Evolutionary conservation across 345 rosid genomes (phyloP), one percentile per base, ranked within the genome.

Genomic region (Schrenkiella parvula): DNA sequence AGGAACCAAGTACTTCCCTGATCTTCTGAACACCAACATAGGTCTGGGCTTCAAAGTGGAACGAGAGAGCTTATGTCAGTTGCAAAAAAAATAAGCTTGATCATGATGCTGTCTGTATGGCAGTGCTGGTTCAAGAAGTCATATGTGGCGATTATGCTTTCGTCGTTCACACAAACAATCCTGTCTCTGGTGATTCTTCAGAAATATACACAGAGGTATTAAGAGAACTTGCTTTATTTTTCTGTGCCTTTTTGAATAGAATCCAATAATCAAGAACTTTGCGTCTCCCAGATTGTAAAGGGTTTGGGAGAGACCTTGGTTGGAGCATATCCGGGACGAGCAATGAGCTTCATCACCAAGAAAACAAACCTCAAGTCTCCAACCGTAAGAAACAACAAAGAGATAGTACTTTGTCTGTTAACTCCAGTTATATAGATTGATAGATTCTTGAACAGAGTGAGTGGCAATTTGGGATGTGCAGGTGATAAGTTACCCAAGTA

Each of bases 41-140:
- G 99, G 97, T 95, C 23, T 95, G 99, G 99, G 97, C 95, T 71
- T 95, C 99, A 28, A 95, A 95, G 66, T 95, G 96, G 99, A 91
- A 95, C 34, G 97, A 91, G 81, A 88, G 99, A 82, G 97, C 99
- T 39, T 95, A 88, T 79, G 78, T 88, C 75, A 95, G 97, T 85
- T 84, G 93, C 48, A 89, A 82, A 72, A 95, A 82, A 85, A 78
- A 72, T 22, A 91, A 80, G 80, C 42, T 95, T 68, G 91, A 91
- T 72, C 96, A 89, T 77, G 96, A 91, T 58, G 81, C 78, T 64
- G 88, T 95, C 58, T 85, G 95, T 83, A 89, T 95, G 99, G 96
- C 97, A 66, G 96, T 95, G 31, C 86, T 95, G 70, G 88, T 91
- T 70, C 99, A 95, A 79, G 95, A 95, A 83, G 70, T 89, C 67